These are phyloP conservation scores for Pochonia chlamydosporia DNA, from an alignment of 2,329 filamentous ascomycete species.

Conservation along the genomic window DNA sequence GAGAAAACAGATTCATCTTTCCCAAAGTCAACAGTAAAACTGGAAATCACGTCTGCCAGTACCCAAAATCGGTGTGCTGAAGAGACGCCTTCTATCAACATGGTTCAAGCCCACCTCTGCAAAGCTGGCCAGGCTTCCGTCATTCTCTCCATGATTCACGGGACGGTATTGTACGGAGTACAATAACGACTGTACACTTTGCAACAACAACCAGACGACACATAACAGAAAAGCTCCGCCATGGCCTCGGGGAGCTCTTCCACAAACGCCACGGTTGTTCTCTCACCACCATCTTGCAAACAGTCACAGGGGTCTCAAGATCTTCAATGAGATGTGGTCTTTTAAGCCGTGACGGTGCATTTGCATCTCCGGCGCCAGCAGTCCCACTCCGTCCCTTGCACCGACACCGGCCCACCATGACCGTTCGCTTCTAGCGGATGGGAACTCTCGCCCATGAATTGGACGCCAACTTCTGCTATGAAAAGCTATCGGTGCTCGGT, in stretches of 20 bases:
- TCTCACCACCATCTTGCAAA: background rate
- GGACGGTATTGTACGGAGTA: no score
- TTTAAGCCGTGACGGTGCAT: no score
- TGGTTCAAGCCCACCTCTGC: background rate
- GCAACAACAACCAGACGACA: no score
- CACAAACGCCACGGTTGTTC: background rate
- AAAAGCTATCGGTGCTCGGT: background rate
- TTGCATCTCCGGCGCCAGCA: no score
- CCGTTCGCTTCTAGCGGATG: background rate
- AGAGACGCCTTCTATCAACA: conserved; percentile 1
- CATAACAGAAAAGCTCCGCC: no score
- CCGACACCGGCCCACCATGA: background rate
- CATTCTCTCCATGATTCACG: no score
- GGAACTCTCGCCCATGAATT: background rate
- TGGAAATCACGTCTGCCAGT: background rate
- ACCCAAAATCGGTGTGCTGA: background rate
- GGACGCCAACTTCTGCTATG: background rate
- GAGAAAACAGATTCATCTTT: background rate
- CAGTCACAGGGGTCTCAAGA: no score
- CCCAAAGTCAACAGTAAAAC: background rate
- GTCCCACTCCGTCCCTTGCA: background rate
- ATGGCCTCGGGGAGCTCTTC: background rate
- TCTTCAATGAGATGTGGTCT: no score
- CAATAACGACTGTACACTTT: no score
- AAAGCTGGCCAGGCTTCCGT: background rate